A percentile compares a stretch with the other conserved stretches of the same genome.
Conservation (phyloP, 768 basidiomycete genomes). For the button mushroom (Agaricus bisporus) region DNA sequence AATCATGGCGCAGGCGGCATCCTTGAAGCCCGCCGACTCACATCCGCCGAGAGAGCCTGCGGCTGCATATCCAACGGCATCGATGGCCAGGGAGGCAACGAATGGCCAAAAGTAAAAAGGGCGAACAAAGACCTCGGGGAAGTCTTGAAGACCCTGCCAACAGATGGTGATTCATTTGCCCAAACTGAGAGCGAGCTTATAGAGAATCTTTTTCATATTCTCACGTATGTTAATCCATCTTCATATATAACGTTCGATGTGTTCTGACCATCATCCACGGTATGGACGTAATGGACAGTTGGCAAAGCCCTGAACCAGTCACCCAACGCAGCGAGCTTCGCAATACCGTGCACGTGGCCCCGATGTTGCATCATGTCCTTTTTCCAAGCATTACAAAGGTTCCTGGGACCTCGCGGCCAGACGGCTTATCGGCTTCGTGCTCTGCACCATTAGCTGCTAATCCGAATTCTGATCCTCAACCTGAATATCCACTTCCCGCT, state of each 20-base stretch:
- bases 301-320: constrained; percentile 39
- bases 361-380: constrained; percentile 38
- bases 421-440: neutral
- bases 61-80: constrained; percentile 74
- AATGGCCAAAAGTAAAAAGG: constrained; percentile 71
- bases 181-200: constrained; percentile 45
- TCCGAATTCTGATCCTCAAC: constrained; percentile 11
- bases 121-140: constrained; percentile 43
- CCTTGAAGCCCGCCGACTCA: constrained; percentile 49
- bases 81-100: constrained; percentile 51
- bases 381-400: constrained; percentile 10
- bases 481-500: constrained; percentile 9
- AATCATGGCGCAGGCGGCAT: constrained; percentile 67
- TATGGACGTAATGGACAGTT: constrained; percentile 30
- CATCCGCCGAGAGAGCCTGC: constrained; percentile 37
- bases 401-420: neutral
- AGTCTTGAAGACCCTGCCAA: constrained; percentile 31
- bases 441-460: neutral
- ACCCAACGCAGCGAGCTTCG: constrained; percentile 46
- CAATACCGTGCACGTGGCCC: constrained; percentile 58
- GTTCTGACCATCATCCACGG: constrained; percentile 4
- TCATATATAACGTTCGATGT: neutral
- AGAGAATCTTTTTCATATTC: constrained; percentile 55
- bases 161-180: neutral
- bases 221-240: constrained; percentile 52